These are phyloP conservation scores for Chamaecyparis obtusa DNA, from an alignment of 75 land plant genomes.

Conservation along the genomic window DNA sequence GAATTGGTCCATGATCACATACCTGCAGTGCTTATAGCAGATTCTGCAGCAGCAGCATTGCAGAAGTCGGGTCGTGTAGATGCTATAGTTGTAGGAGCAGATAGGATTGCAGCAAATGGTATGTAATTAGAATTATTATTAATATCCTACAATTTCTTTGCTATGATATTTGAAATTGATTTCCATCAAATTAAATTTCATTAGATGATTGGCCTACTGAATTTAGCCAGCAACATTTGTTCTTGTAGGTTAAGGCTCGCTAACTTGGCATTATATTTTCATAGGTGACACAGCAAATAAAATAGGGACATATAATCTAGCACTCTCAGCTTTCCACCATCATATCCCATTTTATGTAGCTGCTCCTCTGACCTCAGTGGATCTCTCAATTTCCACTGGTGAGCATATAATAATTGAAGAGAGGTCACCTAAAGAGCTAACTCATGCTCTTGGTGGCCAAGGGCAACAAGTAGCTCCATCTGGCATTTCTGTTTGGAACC, in stretches of 20 bases:
- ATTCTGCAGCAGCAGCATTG: slow-evolving; percentile 92
- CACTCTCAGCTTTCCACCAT: slow-evolving; percentile 72
- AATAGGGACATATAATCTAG: slow-evolving; percentile 95
- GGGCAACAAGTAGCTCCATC: slow-evolving; percentile 88
- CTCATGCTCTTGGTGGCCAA: slow-evolving; percentile 80
- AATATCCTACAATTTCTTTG: not conserved
- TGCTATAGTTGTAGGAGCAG: slow-evolving; percentile 98
- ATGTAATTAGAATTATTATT: not conserved
- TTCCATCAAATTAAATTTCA: not conserved
- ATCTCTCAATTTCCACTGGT: slow-evolving; percentile 73
- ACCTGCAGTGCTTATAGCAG: slow-evolving; percentile 90
- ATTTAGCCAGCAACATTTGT: not conserved
- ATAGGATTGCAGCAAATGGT: slow-evolving; percentile 97
- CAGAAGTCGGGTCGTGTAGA: slow-evolving; percentile 68
- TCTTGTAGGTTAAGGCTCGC: not conserved
- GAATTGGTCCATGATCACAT: slow-evolving; percentile 93
- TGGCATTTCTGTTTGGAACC: slow-evolving; percentile 95
- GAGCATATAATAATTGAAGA: slow-evolving; percentile 84
- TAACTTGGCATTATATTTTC: slow-evolving; percentile 4
- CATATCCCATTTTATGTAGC: slow-evolving; percentile 87
- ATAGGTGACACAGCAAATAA: slow-evolving; percentile 97
- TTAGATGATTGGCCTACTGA: not conserved
- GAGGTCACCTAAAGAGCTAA: slow-evolving; percentile 71
- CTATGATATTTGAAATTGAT: not conserved
- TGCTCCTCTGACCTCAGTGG: slow-evolving; percentile 90